Evolutionary conservation across 225 moss, liverwort and hornwort species (phyloP), one percentile per base, ranked within the genome.

Genomic region (Climacium dendroides): DNA sequence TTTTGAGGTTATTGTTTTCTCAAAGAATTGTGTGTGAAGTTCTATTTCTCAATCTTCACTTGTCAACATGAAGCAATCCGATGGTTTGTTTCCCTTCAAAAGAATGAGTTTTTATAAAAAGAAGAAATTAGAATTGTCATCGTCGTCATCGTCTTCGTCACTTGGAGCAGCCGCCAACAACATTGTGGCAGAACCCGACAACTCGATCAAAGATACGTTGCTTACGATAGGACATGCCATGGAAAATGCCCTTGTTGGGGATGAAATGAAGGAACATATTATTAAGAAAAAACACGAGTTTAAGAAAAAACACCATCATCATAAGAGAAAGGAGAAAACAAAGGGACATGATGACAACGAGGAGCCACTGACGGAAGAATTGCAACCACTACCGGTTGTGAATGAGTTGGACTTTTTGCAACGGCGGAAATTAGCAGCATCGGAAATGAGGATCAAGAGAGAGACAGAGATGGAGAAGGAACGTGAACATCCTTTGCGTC

Each of bases 341-440:
- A 26, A 82, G 17, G 75, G 26, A 55, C 12, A 17, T 37, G 55
- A 47, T 1, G 5, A 58, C 3, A 9, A 35, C 0, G 60, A 82
- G 9, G 82, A 9, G 30, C 2, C 3, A 19, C 9, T 4, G 0
- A 1, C 7, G 0, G 2, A 7, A 2, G 73, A 81, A 15, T 73
- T 29, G 24, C 63, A 82, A 60, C 63, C 63, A 6, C 6, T 65
- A 12, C 19, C 66, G 10, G 15, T 59, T 0, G 1, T 26, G 16
- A 81, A 85, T 15, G 43, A 86, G 3, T 22, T 87, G 37, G 87
- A 88, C 1, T 93, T 93, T 70, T 41, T 93, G 79, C 90, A 90
- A 20, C 83, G 61, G 14, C 81, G 91, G 3, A 92, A 86, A 74
- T 6, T 89, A 4, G 91, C 83, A 6, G 91, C 91, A 4, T 81